phyloP scores from a whole-genome alignment of 148 eudicot species.

The Hydrangea macrophylla region DNA sequence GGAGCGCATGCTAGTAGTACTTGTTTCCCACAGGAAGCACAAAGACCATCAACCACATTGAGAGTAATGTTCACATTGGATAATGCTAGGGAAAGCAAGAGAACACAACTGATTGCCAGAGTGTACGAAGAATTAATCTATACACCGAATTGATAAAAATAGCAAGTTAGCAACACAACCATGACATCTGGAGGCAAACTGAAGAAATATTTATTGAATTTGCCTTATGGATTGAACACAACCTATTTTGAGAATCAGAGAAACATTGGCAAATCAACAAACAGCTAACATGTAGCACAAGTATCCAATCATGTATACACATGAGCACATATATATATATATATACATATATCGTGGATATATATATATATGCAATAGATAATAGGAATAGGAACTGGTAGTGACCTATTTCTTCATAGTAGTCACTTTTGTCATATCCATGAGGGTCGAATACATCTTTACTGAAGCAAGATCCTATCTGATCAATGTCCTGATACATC shows the following conservation, averaged over 20 bases:
- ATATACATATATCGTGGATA: background rate
- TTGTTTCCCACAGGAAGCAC: no score
- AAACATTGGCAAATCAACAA: background rate
- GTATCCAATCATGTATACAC: background rate
- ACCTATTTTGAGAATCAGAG: background rate
- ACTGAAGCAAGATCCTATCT: constrained; percentile 88
- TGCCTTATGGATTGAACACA: background rate
- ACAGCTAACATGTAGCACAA: background rate
- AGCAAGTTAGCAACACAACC: background rate
- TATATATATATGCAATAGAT: no score
- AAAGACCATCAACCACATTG: no score
- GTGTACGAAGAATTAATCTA: background rate
- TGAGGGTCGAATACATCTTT: constrained; percentile 97
- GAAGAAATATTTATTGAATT: background rate
- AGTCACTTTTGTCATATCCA: constrained; percentile 91
- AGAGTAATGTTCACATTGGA: no score
- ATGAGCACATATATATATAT: background rate
- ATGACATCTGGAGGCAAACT: background rate
- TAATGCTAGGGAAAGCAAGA: no score
- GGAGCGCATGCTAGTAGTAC: no score
- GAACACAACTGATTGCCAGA: no score
- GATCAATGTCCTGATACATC: constrained; percentile 92
- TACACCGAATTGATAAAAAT: background rate
- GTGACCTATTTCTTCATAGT: constrained; percentile 78
- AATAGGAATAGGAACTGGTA: constrained; percentile 7